Evolutionary conservation across 345 rosid genomes (phyloP).

Genomic region (Salix koriyanagi): DNA sequence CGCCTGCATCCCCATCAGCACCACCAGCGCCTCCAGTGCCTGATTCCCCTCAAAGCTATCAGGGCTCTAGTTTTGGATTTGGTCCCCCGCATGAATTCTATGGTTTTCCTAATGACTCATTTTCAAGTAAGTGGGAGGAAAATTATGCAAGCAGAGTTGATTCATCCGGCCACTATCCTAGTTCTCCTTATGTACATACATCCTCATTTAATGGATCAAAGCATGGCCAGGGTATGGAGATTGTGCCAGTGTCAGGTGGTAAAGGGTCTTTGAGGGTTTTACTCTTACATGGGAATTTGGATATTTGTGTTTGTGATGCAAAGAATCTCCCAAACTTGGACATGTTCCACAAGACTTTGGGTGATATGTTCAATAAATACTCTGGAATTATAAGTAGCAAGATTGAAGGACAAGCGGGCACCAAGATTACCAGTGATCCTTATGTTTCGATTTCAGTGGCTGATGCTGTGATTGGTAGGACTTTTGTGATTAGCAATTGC

Average conservation of each 20-base stretch:
- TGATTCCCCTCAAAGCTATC: slow-evolving; percentile 23
- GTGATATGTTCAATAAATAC: slow-evolving; percentile 53
- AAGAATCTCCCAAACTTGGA: slow-evolving; percentile 92
- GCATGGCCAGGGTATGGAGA: slow-evolving; percentile 35
- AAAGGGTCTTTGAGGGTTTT: slow-evolving; percentile 76
- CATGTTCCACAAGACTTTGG: slow-evolving; percentile 75
- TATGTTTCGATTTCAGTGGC: slow-evolving; percentile 66
- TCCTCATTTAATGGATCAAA: slow-evolving; percentile 40
- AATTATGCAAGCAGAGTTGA: slow-evolving; percentile 40
- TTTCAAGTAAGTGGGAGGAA: slow-evolving; percentile 43
- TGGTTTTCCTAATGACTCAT: slow-evolving; percentile 60
- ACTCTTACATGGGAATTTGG: slow-evolving; percentile 85
- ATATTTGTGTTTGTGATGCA: slow-evolving; percentile 66
- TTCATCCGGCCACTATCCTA: slow-evolving; percentile 26
- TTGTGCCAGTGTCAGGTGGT: slow-evolving; percentile 44
- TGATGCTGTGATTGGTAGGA: slow-evolving; percentile 72
- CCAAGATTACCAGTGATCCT: slow-evolving; percentile 84
- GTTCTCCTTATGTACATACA: slow-evolving; percentile 22
- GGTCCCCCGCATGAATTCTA: slow-evolving; percentile 38
- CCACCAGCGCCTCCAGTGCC: slow-evolving; percentile 39
- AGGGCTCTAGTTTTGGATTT: slow-evolving; percentile 36
- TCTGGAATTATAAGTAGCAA: slow-evolving; percentile 39
- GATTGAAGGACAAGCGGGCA: slow-evolving; percentile 49
- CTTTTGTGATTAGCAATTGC: slow-evolving; percentile 73
- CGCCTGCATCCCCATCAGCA: slow-evolving; percentile 44